Base-by-base conservation (phyloP, 371 early-diverging fungal genomes). In the Zopfochytrium polystomum region DNA sequence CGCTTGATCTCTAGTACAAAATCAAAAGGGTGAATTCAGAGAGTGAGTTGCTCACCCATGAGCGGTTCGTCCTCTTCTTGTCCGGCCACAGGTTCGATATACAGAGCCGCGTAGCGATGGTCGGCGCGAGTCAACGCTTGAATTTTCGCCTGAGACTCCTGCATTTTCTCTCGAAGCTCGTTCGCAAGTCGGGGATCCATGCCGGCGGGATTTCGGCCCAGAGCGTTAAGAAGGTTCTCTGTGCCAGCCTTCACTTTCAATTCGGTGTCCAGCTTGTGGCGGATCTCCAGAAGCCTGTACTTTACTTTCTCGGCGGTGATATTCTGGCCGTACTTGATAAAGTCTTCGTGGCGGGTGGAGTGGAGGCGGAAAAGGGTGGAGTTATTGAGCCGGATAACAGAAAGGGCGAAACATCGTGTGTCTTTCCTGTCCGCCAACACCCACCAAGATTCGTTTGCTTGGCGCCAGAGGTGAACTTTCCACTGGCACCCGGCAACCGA, bases 191-290 rank as follows among this genome's bases (percentile, higher is more conserved):
- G 50, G 27, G 60, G 69, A 42, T 75, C 75, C 25, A 57, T 49
- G 25, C 42, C 30, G 2, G 55, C 61, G n/a, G 58, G 13, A 33
- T 55, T 38, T 35, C 63, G 66, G 20, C 46, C 55, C 56, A 75
- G 42, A 11, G 74, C 75, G 45, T 62, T 43, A 22, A 79, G 67
- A 71, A 87, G 73, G 54, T 82, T 72, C 65, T 83, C 85, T 18
- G 82, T 81, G 44, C 92, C 95, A 22, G 88, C 86, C 52, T 85
- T 80, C 23, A 94, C 83, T 64, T 89, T 88, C 67, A 82, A 83
- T 78, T 95, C 97, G 5, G 92, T 87, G 67, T 90, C 90, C 23
- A 93, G 80, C 69, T 93, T 95, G 72, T 87, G 88, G 34, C 88
- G 86, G 52, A 94, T 75, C 68, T 95, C 93, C 48, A 90, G 88